Evolutionary conservation across 2,329 filamentous ascomycete species (phyloP).

Genomic region (Diatrype stigma): DNA sequence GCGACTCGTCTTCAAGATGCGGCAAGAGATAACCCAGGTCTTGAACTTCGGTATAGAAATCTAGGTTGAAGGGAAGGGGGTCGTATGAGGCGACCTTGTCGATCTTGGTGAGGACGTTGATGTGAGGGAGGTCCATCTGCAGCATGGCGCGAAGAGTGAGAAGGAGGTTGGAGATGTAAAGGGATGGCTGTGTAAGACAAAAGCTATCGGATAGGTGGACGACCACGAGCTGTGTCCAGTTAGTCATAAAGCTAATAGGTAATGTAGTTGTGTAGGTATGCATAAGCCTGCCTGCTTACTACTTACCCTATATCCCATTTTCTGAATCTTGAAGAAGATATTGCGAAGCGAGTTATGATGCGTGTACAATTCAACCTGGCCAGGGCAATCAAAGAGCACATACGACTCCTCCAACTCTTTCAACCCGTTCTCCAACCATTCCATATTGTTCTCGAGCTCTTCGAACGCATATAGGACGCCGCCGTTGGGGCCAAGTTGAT

Average conservation of each 20-base stretch:
- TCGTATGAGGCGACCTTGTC: slow-evolving; percentile 87
- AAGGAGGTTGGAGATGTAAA: slow-evolving; percentile 92
- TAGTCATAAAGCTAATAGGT: slow-evolving; percentile 17
- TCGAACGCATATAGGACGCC: slow-evolving; percentile 91
- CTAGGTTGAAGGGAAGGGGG: slow-evolving; percentile 87
- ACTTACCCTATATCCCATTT: slow-evolving; percentile 83
- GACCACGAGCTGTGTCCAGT: slow-evolving; percentile 69
- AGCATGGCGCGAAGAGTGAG: slow-evolving; percentile 94
- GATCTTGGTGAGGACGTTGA: slow-evolving; percentile 97
- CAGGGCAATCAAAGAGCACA: slow-evolving; percentile 91
- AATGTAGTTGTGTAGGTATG: too few relatives aligned
- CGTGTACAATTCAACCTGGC: slow-evolving; percentile 95
- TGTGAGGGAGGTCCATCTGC: slow-evolving; percentile 92
- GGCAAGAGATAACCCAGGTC: slow-evolving; percentile 82
- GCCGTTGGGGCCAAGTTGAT: slow-evolving; percentile 87
- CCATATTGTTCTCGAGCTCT: slow-evolving; percentile 88
- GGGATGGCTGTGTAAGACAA: slow-evolving; percentile 84
- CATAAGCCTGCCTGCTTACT: slow-evolving; percentile 4
- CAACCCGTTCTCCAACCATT: slow-evolving; percentile 82
- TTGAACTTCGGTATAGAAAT: slow-evolving; percentile 97
- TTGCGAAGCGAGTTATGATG: slow-evolving; percentile 90
- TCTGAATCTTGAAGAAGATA: slow-evolving; percentile 86
- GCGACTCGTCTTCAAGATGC: slow-evolving; percentile 73
- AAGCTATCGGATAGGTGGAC: slow-evolving; percentile 93
- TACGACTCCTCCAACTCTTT: slow-evolving; percentile 85